phyloP scores from a whole-genome alignment of 495 filamentous ascomycete species.

The Penicillium pancosmium region DNA sequence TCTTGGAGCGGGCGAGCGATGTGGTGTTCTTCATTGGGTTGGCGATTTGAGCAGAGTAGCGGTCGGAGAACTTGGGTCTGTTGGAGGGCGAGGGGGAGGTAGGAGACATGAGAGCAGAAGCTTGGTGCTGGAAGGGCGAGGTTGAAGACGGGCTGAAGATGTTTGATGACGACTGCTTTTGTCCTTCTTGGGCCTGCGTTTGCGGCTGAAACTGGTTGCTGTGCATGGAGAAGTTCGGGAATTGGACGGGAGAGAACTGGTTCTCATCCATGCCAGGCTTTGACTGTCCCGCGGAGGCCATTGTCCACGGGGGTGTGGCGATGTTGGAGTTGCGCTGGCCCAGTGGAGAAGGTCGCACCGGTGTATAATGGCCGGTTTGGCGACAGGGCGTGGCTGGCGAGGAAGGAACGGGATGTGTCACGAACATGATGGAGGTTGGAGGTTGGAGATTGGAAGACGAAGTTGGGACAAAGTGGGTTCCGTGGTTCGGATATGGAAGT shows the following conservation, averaged over 20 bases:
- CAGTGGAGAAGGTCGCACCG: slow-evolving; percentile 56
- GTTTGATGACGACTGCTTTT: slow-evolving; percentile 7
- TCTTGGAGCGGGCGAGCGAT: slow-evolving; percentile 33
- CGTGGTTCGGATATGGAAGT: slow-evolving; percentile 29
- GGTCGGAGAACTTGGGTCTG: slow-evolving; percentile 33
- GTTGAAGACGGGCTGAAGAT: slow-evolving; percentile 14
- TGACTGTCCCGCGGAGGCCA: slow-evolving; percentile 18
- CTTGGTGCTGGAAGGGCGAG: slow-evolving; percentile 7
- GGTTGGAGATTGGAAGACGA: slow-evolving; percentile 13
- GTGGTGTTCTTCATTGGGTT: slow-evolving; percentile 30
- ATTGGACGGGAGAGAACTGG: slow-evolving; percentile 13
- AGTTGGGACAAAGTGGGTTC: slow-evolving; percentile 15
- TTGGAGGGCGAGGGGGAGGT: slow-evolving; percentile 16
- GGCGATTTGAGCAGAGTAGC: slow-evolving; percentile 31
- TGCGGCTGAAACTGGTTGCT: slow-evolving; percentile 12
- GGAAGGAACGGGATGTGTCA: slow-evolving; percentile 44
- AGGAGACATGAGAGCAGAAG: slow-evolving; percentile 12
- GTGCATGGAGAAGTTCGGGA: slow-evolving; percentile 22
- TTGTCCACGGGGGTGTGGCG: slow-evolving; percentile 33
- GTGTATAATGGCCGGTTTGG: slow-evolving; percentile 47
- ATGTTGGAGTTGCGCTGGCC: slow-evolving; percentile 31
- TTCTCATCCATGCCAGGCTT: slow-evolving; percentile 18
- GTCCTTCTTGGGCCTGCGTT: background rate
- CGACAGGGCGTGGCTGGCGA: slow-evolving; percentile 39
- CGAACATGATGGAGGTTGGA: slow-evolving; percentile 32